Percentiles rank a stretch among this genome's conserved stretches.
These are phyloP conservation scores for Hyparrhenia diplandra DNA, from an alignment of 176 grass and related monocot species.

Conservation along the genomic window DNA sequence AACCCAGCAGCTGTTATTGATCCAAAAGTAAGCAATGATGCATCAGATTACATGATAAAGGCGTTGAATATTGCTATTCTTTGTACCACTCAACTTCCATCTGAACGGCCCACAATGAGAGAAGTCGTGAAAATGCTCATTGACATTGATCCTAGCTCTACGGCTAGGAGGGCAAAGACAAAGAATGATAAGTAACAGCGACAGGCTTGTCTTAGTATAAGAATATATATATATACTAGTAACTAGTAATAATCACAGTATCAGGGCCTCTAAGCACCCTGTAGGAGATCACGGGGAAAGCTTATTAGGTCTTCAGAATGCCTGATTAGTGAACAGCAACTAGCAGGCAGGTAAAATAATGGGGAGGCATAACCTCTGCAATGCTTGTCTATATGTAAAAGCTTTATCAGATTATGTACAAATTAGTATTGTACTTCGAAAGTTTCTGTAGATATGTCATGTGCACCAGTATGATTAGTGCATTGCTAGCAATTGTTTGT, in stretches of 20 bases:
- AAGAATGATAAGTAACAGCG: slow-evolving; percentile 25
- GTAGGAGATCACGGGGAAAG: slow-evolving; percentile 6
- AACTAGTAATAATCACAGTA: background rate
- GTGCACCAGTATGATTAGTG: background rate
- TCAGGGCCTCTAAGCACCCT: slow-evolving; percentile 15
- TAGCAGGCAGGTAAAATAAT: slow-evolving; percentile 26
- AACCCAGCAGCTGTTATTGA: slow-evolving; percentile 51
- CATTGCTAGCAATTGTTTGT: background rate
- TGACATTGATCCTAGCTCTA: slow-evolving; percentile 34
- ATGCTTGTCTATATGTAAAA: slow-evolving; percentile 21
- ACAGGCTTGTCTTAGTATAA: background rate
- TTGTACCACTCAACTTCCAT: slow-evolving; percentile 50
- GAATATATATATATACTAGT: too few species aligned
- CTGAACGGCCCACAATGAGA: slow-evolving; percentile 47
- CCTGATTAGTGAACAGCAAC: background rate
- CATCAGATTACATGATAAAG: slow-evolving; percentile 64
- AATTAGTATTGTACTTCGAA: slow-evolving; percentile 1
- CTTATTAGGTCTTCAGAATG: slow-evolving; percentile 21
- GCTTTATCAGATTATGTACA: slow-evolving; percentile 9
- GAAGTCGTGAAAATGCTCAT: slow-evolving; percentile 80
- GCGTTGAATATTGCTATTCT: slow-evolving; percentile 48
- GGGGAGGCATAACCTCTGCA: slow-evolving; percentile 18
- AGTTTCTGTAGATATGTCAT: background rate
- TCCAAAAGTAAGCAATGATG: slow-evolving; percentile 23
- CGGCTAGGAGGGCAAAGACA: slow-evolving; percentile 14